Evolutionary conservation across 345 rosid species (phyloP).

Genomic region (Angophora floribunda): DNA sequence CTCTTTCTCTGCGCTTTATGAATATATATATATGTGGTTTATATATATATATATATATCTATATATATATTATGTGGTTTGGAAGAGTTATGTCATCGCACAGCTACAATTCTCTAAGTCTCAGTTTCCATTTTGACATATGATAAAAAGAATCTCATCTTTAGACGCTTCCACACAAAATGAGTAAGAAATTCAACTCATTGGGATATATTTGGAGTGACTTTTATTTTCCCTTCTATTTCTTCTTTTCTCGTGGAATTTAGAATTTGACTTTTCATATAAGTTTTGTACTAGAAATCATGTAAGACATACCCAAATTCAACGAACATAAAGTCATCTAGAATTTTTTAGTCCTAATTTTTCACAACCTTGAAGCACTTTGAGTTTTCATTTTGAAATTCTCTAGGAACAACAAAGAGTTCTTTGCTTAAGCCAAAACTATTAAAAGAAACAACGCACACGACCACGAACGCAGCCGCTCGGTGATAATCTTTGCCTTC

Average conservation of each 20-base stretch:
- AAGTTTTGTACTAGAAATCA: not conserved
- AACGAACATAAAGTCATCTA: not conserved
- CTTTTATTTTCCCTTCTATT: not conserved
- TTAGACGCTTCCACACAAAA: not conserved
- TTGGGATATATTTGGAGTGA: not conserved
- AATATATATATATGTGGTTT: no score
- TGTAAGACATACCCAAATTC: not conserved
- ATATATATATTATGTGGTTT: no score
- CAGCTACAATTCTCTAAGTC: not conserved
- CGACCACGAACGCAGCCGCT: not conserved
- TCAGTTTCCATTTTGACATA: not conserved
- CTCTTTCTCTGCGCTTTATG: not conserved
- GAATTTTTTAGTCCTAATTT: not conserved
- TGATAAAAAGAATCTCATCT: not conserved
- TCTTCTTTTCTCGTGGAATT: not conserved
- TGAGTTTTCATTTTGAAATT: not conserved
- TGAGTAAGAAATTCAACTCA: not conserved
- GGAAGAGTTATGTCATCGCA: not conserved
- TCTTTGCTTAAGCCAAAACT: not conserved
- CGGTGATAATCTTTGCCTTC: not conserved
- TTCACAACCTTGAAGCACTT: not conserved
- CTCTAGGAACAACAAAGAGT: not conserved
- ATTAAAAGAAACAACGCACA: not conserved
- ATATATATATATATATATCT: no score
- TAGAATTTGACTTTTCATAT: not conserved